Percentiles rank a stretch among this genome's conserved stretches.
Evolutionary conservation across 148 eudicot genomes (phyloP).

Genomic region (Pharnaceum exiguum): DNA sequence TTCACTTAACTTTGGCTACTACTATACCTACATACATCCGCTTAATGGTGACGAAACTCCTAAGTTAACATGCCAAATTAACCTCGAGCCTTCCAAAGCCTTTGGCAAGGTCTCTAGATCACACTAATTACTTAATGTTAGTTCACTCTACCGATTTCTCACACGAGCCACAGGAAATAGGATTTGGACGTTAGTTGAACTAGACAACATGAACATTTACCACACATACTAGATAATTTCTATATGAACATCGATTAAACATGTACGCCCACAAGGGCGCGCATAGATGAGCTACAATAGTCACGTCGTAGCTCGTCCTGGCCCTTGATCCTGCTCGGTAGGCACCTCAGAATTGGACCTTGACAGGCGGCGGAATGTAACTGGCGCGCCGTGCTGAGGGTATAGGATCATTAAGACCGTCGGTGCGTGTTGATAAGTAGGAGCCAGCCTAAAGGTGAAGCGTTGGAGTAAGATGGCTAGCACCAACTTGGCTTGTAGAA

Average conservation of each 20-base stretch:
- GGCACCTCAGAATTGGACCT: not conserved
- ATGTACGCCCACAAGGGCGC: not conserved
- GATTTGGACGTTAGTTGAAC: constrained; percentile 7
- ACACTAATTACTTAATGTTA: no score
- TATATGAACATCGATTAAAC: constrained; percentile 19
- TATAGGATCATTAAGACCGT: constrained; percentile 76
- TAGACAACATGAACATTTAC: not conserved
- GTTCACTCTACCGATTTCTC: no score
- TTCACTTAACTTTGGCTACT: not conserved
- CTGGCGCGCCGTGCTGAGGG: constrained; percentile 88
- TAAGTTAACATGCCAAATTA: constrained; percentile 7
- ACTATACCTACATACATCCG: constrained; percentile 7
- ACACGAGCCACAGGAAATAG: no score
- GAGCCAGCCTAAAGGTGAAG: constrained; percentile 54
- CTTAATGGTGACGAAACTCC: not conserved
- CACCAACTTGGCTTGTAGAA: constrained; percentile 75
- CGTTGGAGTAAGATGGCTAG: constrained; percentile 62
- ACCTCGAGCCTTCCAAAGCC: not conserved
- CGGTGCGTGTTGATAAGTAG: constrained; percentile 82
- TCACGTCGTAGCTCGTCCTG: constrained; percentile 3
- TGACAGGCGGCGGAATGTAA: constrained; percentile 45
- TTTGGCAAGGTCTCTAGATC: constrained; percentile 10
- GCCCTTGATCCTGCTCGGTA: constrained; percentile 6
- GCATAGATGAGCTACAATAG: not conserved
- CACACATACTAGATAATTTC: not conserved